A percentile compares a stretch with the other conserved stretches of the same genome.
phyloP scores from a whole-genome alignment of 78 protist species.

The Cyanophora paradoxa region DNA sequence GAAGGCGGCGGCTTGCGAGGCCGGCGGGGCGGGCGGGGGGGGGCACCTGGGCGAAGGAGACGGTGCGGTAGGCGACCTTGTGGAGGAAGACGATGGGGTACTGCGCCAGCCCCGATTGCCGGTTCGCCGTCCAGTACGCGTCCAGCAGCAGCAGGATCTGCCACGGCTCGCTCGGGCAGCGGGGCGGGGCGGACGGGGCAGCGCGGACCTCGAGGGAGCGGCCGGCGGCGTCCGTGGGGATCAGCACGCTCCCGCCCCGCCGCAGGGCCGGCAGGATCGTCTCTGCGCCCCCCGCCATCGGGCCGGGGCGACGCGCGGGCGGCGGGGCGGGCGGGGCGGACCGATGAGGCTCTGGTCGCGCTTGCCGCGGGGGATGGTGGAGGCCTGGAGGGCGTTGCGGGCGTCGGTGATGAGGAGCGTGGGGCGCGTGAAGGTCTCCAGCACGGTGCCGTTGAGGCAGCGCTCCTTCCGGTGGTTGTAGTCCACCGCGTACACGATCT shows the following conservation, averaged over 20 bases:
- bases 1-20: too few species aligned
- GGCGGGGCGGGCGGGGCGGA: conserved; percentile 18
- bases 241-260: conserved; percentile 67
- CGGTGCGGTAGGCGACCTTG: conserved; percentile 28
- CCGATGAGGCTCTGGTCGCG: neutral
- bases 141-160: conserved; percentile 52
- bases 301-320: neutral
- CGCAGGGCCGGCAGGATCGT: conserved; percentile 29
- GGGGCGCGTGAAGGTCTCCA: conserved; percentile 54
- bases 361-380: neutral
- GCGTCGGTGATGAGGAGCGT: conserved; percentile 71
- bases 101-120: neutral
- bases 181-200: too few species aligned
- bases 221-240: conserved; percentile 72
- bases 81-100: conserved; percentile 48
- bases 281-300: neutral
- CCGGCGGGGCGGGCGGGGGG: too few species aligned
- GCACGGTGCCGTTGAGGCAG: conserved; percentile 52
- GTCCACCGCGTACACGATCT: conserved; percentile 80
- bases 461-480: conserved; percentile 74
- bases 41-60: conserved; percentile 51
- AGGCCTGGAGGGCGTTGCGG: conserved; percentile 12
- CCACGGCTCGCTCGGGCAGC: too few species aligned
- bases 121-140: conserved; percentile 38
- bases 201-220: conserved; percentile 66